Evolutionary conservation across 805 yeast species (phyloP).

Genomic region (Ogataea ramenticola): DNA sequence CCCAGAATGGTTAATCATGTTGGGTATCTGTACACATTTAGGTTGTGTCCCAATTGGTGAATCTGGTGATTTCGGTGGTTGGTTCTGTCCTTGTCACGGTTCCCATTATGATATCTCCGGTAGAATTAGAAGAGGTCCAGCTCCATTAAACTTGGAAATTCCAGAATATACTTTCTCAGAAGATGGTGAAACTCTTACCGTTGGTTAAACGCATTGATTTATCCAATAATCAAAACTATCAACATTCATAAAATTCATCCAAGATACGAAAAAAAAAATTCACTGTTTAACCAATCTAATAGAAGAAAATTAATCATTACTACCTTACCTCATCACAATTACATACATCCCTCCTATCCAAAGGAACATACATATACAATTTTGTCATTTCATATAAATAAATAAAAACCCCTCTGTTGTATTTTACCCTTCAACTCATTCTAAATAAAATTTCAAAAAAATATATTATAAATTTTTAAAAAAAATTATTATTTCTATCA

Average conservation of each 20-base stretch:
- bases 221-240: too few species aligned
- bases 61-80: constrained; percentile 99
- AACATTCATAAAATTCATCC: not conserved
- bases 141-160: constrained; percentile 96
- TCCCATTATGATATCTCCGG: constrained; percentile 99
- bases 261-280: not conserved
- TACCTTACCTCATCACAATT: too few species aligned
- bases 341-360: too few species aligned
- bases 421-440: too few species aligned
- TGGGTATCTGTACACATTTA: constrained; percentile 99
- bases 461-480: too few species aligned
- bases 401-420: too few species aligned
- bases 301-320: too few species aligned
- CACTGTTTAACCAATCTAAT: too few species aligned
- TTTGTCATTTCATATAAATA: too few species aligned
- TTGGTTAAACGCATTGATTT: constrained; percentile 53
- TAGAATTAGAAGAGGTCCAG: constrained; percentile 99
- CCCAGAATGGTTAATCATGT: constrained; percentile 98
- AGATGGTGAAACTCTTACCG: constrained; percentile 68
- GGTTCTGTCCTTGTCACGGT: constrained; percentile 99
- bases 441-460: too few species aligned
- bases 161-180: constrained; percentile 81
- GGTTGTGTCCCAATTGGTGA: constrained; percentile 99
- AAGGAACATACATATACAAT: too few species aligned
- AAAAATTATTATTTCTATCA: too few species aligned